Conservation (phyloP, 257 asterid species). For the Petunia axillaris region DNA sequence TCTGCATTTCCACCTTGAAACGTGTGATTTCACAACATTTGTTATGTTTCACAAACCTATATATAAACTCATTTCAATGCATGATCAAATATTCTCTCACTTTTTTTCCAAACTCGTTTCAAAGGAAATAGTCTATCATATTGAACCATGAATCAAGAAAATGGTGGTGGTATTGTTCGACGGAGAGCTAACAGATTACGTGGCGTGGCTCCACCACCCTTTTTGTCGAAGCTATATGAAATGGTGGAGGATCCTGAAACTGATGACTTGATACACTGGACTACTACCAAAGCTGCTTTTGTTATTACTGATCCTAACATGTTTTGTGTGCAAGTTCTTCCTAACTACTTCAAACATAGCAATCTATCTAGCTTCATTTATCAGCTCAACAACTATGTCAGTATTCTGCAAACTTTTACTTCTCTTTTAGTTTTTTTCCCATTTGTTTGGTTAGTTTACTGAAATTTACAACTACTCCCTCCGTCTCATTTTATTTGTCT, state of each 20-base stretch:
- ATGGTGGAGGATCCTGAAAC: constrained; percentile 51
- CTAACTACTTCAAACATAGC: constrained; percentile 45
- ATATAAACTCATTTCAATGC: not conserved
- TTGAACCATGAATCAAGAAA: not conserved
- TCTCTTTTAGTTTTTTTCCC: not conserved
- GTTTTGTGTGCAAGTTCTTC: constrained; percentile 48
- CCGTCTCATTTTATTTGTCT: not conserved
- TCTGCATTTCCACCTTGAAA: constrained; percentile 16
- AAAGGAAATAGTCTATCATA: not conserved
- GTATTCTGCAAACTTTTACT: constrained; percentile 27
- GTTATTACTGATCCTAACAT: constrained; percentile 45
- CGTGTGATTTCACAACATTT: not conserved
- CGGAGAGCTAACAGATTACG: not conserved
- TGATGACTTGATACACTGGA: constrained; percentile 47
- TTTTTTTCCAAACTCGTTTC: not conserved
- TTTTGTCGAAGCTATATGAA: constrained; percentile 42
- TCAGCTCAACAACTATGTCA: constrained; percentile 60
- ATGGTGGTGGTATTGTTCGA: constrained; percentile 18
- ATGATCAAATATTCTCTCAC: constrained; percentile 20
- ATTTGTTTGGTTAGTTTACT: not conserved
- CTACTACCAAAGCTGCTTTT: constrained; percentile 42
- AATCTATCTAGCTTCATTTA: constrained; percentile 54
- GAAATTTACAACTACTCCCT: not conserved
- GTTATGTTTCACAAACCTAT: not conserved
- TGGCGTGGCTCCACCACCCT: constrained; percentile 40